Evolutionary conservation across 345 rosid genomes (phyloP).

Genomic region (Heritiera littoralis): DNA sequence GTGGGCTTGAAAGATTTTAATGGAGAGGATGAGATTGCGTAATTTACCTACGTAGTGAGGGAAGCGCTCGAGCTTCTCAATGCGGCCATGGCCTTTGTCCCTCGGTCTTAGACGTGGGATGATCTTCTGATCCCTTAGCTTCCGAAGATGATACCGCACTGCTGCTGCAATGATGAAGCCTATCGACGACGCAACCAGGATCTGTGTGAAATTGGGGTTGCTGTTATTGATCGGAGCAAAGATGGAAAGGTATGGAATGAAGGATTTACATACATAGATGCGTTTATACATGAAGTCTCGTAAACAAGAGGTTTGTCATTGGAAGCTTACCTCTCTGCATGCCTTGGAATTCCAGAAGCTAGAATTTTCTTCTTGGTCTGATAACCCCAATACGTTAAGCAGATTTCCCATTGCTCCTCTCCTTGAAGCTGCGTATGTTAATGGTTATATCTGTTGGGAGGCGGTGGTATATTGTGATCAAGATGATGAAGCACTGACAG

Average conservation of each 20-base stretch:
- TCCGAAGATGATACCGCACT: constrained; percentile 46
- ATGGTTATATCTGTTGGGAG: constrained; percentile 35
- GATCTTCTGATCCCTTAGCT: constrained; percentile 57
- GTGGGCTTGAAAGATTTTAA: background rate
- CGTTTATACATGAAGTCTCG: background rate
- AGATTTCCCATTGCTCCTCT: constrained; percentile 27
- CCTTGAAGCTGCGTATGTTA: constrained; percentile 31
- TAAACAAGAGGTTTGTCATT: no score
- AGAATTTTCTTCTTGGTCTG: constrained; percentile 18
- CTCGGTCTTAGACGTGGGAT: constrained; percentile 54
- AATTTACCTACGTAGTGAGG: constrained; percentile 83
- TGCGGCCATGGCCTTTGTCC: constrained; percentile 39
- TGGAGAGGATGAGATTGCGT: background rate
- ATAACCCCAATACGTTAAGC: constrained; percentile 13
- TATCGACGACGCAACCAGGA: constrained; percentile 63
- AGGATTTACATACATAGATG: background rate
- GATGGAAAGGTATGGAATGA: background rate
- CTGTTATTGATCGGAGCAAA: constrained; percentile 42
- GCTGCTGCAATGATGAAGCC: constrained; percentile 74
- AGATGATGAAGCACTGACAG: background rate
- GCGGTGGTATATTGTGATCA: constrained; percentile 9
- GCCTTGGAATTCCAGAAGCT: constrained; percentile 28
- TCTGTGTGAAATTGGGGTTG: constrained; percentile 46
- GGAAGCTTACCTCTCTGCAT: constrained; percentile 53
- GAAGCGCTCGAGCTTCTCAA: constrained; percentile 70